phyloP scores from a whole-genome alignment of 768 basidiomycete genomes.

The Lentinula edodes region DNA sequence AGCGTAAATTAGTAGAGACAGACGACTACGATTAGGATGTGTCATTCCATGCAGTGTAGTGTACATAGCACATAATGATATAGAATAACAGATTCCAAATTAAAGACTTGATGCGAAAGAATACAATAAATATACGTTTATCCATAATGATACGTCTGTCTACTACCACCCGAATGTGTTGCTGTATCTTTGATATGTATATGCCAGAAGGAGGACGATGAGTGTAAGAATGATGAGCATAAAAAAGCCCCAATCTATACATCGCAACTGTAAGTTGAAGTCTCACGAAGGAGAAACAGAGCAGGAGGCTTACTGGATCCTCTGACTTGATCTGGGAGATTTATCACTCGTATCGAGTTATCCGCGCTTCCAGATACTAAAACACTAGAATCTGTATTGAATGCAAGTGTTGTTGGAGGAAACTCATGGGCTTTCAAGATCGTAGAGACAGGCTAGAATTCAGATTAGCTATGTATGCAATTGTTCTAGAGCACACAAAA shows the following conservation, averaged over 20 bases:
- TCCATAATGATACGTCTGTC: background rate
- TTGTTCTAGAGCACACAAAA: background rate
- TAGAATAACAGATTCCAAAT: background rate
- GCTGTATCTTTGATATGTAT: constrained; percentile 27
- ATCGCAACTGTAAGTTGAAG: constrained; percentile 8
- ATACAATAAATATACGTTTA: constrained; percentile 2
- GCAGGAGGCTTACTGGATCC: constrained; percentile 41
- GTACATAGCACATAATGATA: constrained; percentile 21
- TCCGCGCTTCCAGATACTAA: constrained; percentile 90
- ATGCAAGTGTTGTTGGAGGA: constrained; percentile 83
- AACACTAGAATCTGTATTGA: constrained; percentile 77
- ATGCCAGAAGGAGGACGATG: constrained; percentile 35
- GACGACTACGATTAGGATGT: constrained; percentile 71
- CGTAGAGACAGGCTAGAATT: constrained; percentile 69
- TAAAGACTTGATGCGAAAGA: background rate
- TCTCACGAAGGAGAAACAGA: constrained; percentile 1
- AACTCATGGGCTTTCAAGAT: constrained; percentile 96
- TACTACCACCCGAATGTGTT: background rate
- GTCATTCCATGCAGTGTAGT: constrained; percentile 10
- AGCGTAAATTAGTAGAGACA: constrained; percentile 79
- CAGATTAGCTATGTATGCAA: background rate
- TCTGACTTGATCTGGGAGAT: constrained; percentile 54
- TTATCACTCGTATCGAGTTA: constrained; percentile 75
- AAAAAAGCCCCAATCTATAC: constrained; percentile 32
- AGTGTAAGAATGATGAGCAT: constrained; percentile 38